phyloP scores from a whole-genome alignment of 2,329 filamentous ascomycete species.

The Fusarium sterilihyphosum region DNA sequence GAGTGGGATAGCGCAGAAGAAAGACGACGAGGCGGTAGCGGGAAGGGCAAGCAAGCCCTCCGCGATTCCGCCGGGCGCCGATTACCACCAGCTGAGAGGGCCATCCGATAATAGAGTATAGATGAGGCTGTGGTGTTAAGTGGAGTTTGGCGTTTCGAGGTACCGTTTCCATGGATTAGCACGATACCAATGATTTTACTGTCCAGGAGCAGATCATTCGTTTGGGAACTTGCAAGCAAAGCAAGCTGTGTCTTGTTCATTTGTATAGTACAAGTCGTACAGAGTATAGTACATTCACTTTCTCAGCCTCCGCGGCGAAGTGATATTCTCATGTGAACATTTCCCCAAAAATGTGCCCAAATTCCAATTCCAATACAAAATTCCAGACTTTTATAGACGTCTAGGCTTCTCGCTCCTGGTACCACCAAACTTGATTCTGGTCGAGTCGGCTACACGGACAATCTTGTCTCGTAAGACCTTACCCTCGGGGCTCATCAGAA shows the following conservation, averaged over 20 bases:
- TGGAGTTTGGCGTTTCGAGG: conserved; percentile 40
- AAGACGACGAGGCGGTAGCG: conserved; percentile 50
- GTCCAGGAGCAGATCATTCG: conserved; percentile 33
- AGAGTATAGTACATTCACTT: conserved; percentile 50
- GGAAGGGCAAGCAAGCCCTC: conserved; percentile 57
- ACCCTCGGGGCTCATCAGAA: conserved; percentile 87
- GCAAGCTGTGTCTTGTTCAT: conserved; percentile 36
- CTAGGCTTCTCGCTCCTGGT: conserved; percentile 86
- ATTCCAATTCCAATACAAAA: neutral
- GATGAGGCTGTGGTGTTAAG: neutral
- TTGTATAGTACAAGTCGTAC: conserved; percentile 49
- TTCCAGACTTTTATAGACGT: conserved; percentile 66
- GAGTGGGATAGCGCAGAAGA: conserved; percentile 60
- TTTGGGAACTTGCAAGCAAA: conserved; percentile 24
- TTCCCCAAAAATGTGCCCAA: conserved; percentile 15
- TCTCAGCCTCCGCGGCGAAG: conserved; percentile 17
- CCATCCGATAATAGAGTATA: conserved; percentile 49
- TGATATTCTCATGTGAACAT: conserved; percentile 16
- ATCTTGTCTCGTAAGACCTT: conserved; percentile 79
- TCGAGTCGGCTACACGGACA: conserved; percentile 82
- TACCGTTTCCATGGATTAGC: conserved; percentile 28
- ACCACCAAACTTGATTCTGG: conserved; percentile 94
- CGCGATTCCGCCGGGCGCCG: conserved; percentile 62
- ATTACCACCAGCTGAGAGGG: conserved; percentile 63
- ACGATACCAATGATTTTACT: conserved; percentile 43